A percentile compares a stretch with the other conserved stretches of the same genome.
Evolutionary conservation across 2,329 filamentous ascomycete genomes (phyloP).

Genomic region (Colletotrichum cuscutae): DNA sequence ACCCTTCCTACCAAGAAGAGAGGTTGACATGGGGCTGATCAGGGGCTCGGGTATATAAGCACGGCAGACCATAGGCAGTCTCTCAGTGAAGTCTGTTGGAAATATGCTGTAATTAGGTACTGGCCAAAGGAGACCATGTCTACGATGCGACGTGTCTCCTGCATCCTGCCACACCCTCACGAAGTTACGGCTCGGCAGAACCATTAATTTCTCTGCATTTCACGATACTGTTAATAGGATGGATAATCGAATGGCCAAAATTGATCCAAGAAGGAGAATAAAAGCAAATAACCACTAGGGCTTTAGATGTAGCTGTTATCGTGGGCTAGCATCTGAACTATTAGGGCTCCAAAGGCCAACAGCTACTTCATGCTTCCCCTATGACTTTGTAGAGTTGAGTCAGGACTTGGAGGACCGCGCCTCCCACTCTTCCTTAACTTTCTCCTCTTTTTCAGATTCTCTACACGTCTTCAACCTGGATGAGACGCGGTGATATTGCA

Average conservation of each 20-base stretch:
- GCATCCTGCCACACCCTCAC: not conserved
- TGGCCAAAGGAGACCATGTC: not conserved
- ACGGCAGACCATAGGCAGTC: not conserved
- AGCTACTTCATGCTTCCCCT: not conserved
- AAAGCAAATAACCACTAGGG: not conserved
- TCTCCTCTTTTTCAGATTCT: too few relatives aligned
- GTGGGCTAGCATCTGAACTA: not conserved
- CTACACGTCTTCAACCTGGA: too few relatives aligned
- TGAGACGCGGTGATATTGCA: too few relatives aligned
- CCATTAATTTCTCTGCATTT: not conserved
- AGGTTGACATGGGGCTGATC: too few relatives aligned
- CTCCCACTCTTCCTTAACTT: too few relatives aligned
- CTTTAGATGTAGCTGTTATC: not conserved
- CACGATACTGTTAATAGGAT: not conserved
- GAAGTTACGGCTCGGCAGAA: not conserved
- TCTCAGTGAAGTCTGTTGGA: not conserved
- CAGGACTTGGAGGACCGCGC: too few relatives aligned
- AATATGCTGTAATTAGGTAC: not conserved
- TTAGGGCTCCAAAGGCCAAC: not conserved
- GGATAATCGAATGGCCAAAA: not conserved
- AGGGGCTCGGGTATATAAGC: not conserved
- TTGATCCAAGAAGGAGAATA: not conserved
- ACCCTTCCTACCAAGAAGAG: not conserved
- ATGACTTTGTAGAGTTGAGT: too few relatives aligned
- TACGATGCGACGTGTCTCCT: not conserved